These are phyloP conservation scores for Penicillium lagena DNA, from an alignment of 495 filamentous ascomycete genomes.

Conservation along the genomic window DNA sequence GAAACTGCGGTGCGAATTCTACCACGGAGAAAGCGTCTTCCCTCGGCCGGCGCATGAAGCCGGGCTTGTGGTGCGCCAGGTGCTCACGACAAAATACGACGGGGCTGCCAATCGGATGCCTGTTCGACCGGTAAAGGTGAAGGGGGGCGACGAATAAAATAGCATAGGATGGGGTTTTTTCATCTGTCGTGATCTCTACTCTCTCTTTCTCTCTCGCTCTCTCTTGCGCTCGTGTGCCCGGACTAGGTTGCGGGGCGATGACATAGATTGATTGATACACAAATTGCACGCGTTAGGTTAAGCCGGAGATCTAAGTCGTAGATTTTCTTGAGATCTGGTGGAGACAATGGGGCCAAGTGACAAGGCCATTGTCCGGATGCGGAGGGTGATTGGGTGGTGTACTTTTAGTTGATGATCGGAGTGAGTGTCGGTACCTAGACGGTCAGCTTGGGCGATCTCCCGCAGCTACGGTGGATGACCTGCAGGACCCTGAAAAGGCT, in stretches of 20 bases:
- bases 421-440: not conserved
- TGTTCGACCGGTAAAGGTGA: slow-evolving; percentile 4
- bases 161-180: no score
- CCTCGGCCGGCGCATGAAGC: slow-evolving; percentile 35
- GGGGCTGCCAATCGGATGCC: slow-evolving; percentile 22
- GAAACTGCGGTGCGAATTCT: slow-evolving; percentile 48
- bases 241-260: not conserved
- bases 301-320: no score
- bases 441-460: no score
- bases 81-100: slow-evolving; percentile 20
- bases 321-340: not conserved
- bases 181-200: not conserved
- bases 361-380: slow-evolving; percentile 15
- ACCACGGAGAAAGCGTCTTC: slow-evolving; percentile 42
- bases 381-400: not conserved
- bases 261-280: slow-evolving; percentile 11
- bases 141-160: slow-evolving; percentile 9
- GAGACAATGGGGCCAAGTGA: slow-evolving; percentile 3
- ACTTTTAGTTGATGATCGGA: no score
- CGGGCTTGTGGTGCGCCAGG: slow-evolving; percentile 32
- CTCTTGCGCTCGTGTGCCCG: no score
- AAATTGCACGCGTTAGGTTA: slow-evolving; percentile 3
- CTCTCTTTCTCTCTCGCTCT: not conserved
- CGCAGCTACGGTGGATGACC: not conserved
- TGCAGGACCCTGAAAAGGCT: no score